A percentile compares a stretch with the other conserved stretches of the same genome.
phyloP scores from a whole-genome alignment of 2,329 filamentous ascomycete genomes.

The Colletotrichum cordylinicola region DNA sequence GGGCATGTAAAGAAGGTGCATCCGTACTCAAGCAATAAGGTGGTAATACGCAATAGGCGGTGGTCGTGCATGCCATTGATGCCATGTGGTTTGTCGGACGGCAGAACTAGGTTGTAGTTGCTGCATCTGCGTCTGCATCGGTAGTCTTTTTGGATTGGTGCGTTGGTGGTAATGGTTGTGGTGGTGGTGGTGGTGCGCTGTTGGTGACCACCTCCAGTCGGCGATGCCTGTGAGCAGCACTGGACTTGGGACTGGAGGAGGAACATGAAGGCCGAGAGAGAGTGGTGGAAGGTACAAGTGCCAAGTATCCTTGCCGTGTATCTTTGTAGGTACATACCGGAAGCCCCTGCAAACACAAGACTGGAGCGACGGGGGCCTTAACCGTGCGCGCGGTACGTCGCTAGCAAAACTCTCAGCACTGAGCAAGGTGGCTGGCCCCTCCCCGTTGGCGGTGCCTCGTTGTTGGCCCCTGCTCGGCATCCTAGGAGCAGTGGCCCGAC shows the following conservation, averaged over 20 bases:
- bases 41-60: neutral
- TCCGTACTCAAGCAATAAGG: neutral
- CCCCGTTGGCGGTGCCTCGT: neutral
- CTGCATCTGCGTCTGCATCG: neutral
- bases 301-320: neutral
- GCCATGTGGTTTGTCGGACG: neutral
- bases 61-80: neutral
- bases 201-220: neutral
- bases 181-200: neutral
- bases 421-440: neutral
- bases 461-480: neutral
- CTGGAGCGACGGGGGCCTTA: conserved; percentile 16
- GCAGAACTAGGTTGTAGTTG: neutral
- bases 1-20: neutral
- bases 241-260: neutral
- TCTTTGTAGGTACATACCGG: neutral
- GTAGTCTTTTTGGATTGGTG: neutral
- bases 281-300: neutral
- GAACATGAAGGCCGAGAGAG: neutral
- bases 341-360: conserved; percentile 4
- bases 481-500: neutral
- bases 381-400: conserved; percentile 34
- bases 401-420: neutral
- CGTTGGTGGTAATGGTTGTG: neutral
- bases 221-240: neutral